Evolutionary conservation across 2,329 filamentous ascomycete genomes (phyloP), one percentile per base, ranked within the genome.

Genomic region (Neopestalotiopsis sp.): DNA sequence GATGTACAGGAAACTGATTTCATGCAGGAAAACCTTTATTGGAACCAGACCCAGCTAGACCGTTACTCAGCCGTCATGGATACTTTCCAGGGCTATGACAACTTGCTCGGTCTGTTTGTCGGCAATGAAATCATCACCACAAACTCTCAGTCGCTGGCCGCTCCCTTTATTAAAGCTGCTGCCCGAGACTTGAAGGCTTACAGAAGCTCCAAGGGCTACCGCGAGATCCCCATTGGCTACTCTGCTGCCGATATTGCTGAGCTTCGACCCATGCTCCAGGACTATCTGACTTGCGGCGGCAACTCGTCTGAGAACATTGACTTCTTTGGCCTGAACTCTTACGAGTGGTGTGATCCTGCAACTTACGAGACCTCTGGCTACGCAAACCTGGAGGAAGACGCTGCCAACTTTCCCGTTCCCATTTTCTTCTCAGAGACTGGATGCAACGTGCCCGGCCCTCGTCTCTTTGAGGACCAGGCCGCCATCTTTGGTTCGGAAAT

Each of bases 371-470:
- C 79, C 5, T 89, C 94, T 2, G 94, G 93, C 68, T 97, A 97
- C 81, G 77, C 84, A 61, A 84, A 84, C 71, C 88, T 97, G 34
- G 86, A 94, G 78, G 79, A 84, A 66, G 90, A 92, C 72, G 90
- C 92, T 5, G 86, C 86, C 49, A 81, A 88, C 74, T 95, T 94
- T 80, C 91, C 90, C 61, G 89, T 97, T n/a, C 94, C 93, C 24
- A 94, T 96, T 75, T 95, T 94, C 85, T 94, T 97, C 81, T 95
- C 93, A 42, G 94, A 97, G 81, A 96, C 93, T 3, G 94, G 94
- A 69, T 97, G 94, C 86, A 95, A 93, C 77, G 85, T 83, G 5
- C 84, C 85, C 1, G 81, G 82, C 1, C 90, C 91, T 0, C 87
- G 92, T 58, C 81, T 85, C 1, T 94, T 92, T 77, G 84, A 85